phyloP scores from a whole-genome alignment of 352 stramenopile genomes.

The Aphanomyces astaci region DNA sequence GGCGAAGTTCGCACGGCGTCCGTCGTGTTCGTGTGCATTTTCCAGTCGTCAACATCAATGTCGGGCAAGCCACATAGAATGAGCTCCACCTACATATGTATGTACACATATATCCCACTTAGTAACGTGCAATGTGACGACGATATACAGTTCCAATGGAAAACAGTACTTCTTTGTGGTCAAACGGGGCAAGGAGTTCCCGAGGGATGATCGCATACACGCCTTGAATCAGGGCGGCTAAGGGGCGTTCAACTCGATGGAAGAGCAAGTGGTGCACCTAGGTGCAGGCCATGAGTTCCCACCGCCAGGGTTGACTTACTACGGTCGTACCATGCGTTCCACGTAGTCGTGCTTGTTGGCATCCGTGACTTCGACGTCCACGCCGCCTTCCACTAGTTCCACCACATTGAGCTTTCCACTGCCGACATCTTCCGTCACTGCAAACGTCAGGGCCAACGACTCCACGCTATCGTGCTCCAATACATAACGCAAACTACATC shows the following conservation, averaged over 20 bases:
- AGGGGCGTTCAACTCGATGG: conserved; percentile 82
- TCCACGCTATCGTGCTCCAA: conserved; percentile 53
- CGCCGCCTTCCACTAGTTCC: conserved; percentile 51
- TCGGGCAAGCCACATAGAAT: conserved; percentile 91
- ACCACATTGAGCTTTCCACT: conserved; percentile 52
- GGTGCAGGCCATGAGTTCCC: conserved; percentile 26
- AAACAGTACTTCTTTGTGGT: conserved; percentile 90
- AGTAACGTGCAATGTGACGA: too few species aligned
- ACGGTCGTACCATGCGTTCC: conserved; percentile 62
- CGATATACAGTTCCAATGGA: too few species aligned
- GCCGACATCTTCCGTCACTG: conserved; percentile 48
- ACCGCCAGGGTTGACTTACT: conserved; percentile 33
- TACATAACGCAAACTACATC: conserved; percentile 49
- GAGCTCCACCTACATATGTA: conserved; percentile 77
- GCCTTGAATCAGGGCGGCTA: conserved; percentile 89
- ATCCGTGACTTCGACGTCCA: conserved; percentile 85
- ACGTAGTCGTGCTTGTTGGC: conserved; percentile 93
- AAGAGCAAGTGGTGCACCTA: conserved; percentile 92
- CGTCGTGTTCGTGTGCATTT: conserved; percentile 59
- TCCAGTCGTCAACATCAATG: conserved; percentile 94
- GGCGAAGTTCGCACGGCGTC: conserved; percentile 59
- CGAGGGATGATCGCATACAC: conserved; percentile 95
- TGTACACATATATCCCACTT: too few species aligned
- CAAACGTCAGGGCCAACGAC: conserved; percentile 54
- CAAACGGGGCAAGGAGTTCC: conserved; percentile 91